These are phyloP conservation scores for Saitozyma podzolica DNA, from an alignment of 768 basidiomycete species.

Conservation along the genomic window DNA sequence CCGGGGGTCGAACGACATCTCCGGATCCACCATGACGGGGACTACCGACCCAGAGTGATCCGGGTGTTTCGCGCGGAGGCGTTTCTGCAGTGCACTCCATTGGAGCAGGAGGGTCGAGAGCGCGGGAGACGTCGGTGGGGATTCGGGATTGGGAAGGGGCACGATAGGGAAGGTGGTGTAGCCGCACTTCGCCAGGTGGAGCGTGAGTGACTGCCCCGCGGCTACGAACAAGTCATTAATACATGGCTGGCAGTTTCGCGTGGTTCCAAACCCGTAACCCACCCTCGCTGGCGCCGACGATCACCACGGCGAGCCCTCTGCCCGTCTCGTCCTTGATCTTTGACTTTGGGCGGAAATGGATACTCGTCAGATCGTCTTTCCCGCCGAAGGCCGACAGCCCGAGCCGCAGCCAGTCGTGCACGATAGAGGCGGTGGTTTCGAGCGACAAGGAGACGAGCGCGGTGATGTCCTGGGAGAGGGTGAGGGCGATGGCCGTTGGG, in stretches of 20 bases:
- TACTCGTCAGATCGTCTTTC: background rate
- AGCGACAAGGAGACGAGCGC: slow-evolving; percentile 33
- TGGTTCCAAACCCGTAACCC: slow-evolving; percentile 6
- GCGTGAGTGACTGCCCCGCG: slow-evolving; percentile 35
- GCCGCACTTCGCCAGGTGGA: slow-evolving; percentile 37
- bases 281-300: slow-evolving; percentile 38
- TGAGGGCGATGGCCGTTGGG: slow-evolving; percentile 14
- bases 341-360: background rate
- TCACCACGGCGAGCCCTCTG: slow-evolving; percentile 35
- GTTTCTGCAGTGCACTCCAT: slow-evolving; percentile 39
- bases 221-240: slow-evolving; percentile 7
- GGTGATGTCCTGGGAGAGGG: slow-evolving; percentile 32
- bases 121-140: slow-evolving; percentile 34
- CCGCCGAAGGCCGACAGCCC: slow-evolving; percentile 14
- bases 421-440: slow-evolving; percentile 26
- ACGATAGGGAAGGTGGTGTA: slow-evolving; percentile 45
- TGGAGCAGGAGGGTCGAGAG: slow-evolving; percentile 30
- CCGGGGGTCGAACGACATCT: background rate
- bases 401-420: slow-evolving; percentile 22
- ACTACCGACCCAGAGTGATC: slow-evolving; percentile 34
- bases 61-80: slow-evolving; percentile 23
- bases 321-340: slow-evolving; percentile 17
- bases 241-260: background rate
- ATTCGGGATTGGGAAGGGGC: slow-evolving; percentile 28
- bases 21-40: slow-evolving; percentile 38